A percentile compares a stretch with the other conserved stretches of the same genome.
Evolutionary conservation across 73 alveolate genomes (phyloP).

Genomic region (Paramecium sonneborni): DNA sequence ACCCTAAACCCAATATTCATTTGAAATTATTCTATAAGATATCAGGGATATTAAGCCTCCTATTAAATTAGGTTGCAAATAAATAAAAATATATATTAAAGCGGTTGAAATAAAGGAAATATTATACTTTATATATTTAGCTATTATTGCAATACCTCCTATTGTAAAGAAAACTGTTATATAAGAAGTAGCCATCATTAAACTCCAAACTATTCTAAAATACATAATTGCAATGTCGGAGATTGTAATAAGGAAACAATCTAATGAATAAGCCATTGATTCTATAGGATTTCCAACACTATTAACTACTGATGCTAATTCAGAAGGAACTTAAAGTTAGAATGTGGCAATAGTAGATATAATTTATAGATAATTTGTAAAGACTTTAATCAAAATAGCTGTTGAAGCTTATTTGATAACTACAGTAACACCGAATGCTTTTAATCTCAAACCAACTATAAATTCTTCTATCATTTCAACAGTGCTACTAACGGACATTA

Average conservation of each 20-base stretch:
- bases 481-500: constrained; percentile 8
- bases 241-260: background rate
- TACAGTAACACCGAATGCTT: background rate
- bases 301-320: background rate
- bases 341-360: constrained; percentile 13
- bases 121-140: background rate
- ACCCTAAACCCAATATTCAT: background rate
- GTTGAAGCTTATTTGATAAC: background rate
- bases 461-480: constrained; percentile 28
- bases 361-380: constrained; percentile 36
- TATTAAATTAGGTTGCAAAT: background rate
- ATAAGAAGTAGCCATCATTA: background rate
- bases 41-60: background rate
- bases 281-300: constrained; percentile 29
- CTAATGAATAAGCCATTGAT: constrained; percentile 18
- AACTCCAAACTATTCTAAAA: constrained; percentile 25
- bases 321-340: background rate
- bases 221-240: background rate
- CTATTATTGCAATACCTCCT: background rate
- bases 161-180: background rate
- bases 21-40: background rate
- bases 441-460: background rate
- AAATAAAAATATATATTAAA: background rate
- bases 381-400: constrained; percentile 11
- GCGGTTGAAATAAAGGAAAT: background rate